phyloP scores from a whole-genome alignment of 306 rosid species.

The Cucurbita ficifolia region DNA sequence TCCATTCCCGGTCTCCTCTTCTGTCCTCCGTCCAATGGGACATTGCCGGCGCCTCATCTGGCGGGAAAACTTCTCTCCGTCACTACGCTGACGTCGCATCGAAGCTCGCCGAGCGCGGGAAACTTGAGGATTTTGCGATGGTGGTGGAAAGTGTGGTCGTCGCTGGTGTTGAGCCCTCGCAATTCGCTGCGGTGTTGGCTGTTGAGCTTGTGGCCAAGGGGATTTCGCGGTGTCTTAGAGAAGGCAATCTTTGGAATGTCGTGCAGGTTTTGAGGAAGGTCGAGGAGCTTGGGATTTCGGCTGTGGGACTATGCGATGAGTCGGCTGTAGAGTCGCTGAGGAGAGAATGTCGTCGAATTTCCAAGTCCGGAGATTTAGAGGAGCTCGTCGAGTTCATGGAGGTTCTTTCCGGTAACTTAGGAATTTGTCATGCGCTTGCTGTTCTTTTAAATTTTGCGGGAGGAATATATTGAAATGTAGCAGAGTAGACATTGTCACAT shows the following conservation, averaged over 20 bases:
- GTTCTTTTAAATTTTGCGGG: neutral
- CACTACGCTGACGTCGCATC: slow-evolving; percentile 34
- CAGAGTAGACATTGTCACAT: neutral
- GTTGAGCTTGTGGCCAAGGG: slow-evolving; percentile 36
- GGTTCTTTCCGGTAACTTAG: slow-evolving; percentile 51
- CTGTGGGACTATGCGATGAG: slow-evolving; percentile 33
- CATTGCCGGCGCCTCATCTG: slow-evolving; percentile 2
- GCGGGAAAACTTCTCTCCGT: slow-evolving; percentile 21
- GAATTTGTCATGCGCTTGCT: neutral
- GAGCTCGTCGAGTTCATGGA: slow-evolving; percentile 70
- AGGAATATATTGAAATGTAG: neutral
- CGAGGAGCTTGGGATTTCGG: slow-evolving; percentile 23
- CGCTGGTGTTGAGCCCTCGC: slow-evolving; percentile 30
- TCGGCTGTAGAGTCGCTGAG: slow-evolving; percentile 26
- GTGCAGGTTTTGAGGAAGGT: slow-evolving; percentile 29
- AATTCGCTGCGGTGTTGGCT: slow-evolving; percentile 21
- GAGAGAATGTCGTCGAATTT: slow-evolving; percentile 31
- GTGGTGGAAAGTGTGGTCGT: slow-evolving; percentile 22
- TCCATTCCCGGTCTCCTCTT: slow-evolving; percentile 25
- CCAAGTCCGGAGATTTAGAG: slow-evolving; percentile 27
- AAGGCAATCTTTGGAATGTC: slow-evolving; percentile 27
- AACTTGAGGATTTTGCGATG: slow-evolving; percentile 31
- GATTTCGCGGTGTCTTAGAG: slow-evolving; percentile 25
- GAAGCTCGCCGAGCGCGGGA: slow-evolving; percentile 39
- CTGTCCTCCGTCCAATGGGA: slow-evolving; percentile 17